A percentile compares a stretch with the other conserved stretches of the same genome.
Evolutionary conservation across 2,329 filamentous ascomycete species (phyloP).

Genomic region (Neopestalotiopsis rosae): DNA sequence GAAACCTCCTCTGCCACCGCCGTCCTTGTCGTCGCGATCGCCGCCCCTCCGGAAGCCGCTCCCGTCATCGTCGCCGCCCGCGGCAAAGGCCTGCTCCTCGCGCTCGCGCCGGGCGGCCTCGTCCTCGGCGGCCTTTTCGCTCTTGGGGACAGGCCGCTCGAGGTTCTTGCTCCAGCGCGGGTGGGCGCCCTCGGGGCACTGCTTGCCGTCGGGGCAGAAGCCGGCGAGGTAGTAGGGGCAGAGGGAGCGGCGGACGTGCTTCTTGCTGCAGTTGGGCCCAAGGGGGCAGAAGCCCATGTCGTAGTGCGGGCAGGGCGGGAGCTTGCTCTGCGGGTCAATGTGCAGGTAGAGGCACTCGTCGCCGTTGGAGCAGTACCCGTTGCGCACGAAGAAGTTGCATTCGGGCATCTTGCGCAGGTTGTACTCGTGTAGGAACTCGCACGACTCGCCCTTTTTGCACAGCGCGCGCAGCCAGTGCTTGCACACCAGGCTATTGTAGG

Average conservation of each 20-base stretch:
- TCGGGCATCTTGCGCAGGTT: constrained; percentile 98
- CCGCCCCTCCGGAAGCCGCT: constrained; percentile 33
- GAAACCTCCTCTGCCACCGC: constrained; percentile 36
- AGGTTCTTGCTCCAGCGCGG: constrained; percentile 80
- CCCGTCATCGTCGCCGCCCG: constrained; percentile 36
- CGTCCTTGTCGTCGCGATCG: constrained; percentile 35
- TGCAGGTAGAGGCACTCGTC: constrained; percentile 96
- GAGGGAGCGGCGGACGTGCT: constrained; percentile 81
- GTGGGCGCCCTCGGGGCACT: constrained; percentile 82
- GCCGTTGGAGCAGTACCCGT: constrained; percentile 94
- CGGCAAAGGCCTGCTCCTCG: constrained; percentile 46
- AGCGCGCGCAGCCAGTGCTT: constrained; percentile 98
- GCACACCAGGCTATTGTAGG: constrained; percentile 86
- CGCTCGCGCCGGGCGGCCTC: constrained; percentile 22
- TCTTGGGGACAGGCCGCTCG: constrained; percentile 76
- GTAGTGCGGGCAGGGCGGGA: constrained; percentile 87
- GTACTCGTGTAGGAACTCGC: constrained; percentile 98
- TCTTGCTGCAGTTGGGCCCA: constrained; percentile 84
- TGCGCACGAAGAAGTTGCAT: constrained; percentile 94
- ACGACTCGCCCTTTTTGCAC: constrained; percentile 96
- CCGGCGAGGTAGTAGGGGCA: constrained; percentile 90
- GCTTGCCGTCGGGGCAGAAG: constrained; percentile 84
- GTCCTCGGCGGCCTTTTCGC: constrained; percentile 63
- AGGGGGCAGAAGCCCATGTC: constrained; percentile 94
- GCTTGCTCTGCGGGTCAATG: constrained; percentile 80